These are phyloP conservation scores for Lactifluus hygrophoroides DNA, from an alignment of 768 basidiomycete species.

Conservation along the genomic window DNA sequence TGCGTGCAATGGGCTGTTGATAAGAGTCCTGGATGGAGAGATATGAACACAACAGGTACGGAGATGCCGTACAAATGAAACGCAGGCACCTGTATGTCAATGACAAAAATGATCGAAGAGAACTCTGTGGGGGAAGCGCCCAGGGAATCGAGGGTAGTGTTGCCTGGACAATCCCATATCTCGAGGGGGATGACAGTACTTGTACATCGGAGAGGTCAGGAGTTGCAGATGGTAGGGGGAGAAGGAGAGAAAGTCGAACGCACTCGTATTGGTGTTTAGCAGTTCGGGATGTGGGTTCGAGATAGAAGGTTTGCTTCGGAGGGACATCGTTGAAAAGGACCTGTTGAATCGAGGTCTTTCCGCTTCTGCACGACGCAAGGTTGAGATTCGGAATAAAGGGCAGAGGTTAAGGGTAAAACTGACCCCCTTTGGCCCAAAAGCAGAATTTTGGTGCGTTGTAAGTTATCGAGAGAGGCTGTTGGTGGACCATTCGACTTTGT, in stretches of 20 bases:
- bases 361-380: constrained; percentile 46
- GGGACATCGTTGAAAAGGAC: constrained; percentile 84
- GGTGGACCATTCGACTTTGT: constrained; percentile 6
- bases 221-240: background rate
- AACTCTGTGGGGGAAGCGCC: constrained; percentile 70
- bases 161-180: constrained; percentile 93
- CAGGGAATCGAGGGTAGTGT: constrained; percentile 70
- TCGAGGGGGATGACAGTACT: constrained; percentile 91
- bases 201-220: background rate
- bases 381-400: background rate
- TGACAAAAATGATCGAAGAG: constrained; percentile 82
- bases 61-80: background rate
- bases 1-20: constrained; percentile 72
- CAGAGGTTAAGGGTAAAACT: constrained; percentile 9
- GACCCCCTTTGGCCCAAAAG: constrained; percentile 66
- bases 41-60: background rate
- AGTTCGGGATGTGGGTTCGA: constrained; percentile 78
- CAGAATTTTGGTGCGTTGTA: constrained; percentile 57
- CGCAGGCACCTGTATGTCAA: constrained; percentile 79
- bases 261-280: constrained; percentile 75
- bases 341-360: constrained; percentile 86
- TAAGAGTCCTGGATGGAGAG: constrained; percentile 56
- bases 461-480: constrained; percentile 16
- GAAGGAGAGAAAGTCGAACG: constrained; percentile 27
- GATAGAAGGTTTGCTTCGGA: constrained; percentile 80